phyloP scores from a whole-genome alignment of 352 stramenopile genomes.

The Phytophthora sp. region DNA sequence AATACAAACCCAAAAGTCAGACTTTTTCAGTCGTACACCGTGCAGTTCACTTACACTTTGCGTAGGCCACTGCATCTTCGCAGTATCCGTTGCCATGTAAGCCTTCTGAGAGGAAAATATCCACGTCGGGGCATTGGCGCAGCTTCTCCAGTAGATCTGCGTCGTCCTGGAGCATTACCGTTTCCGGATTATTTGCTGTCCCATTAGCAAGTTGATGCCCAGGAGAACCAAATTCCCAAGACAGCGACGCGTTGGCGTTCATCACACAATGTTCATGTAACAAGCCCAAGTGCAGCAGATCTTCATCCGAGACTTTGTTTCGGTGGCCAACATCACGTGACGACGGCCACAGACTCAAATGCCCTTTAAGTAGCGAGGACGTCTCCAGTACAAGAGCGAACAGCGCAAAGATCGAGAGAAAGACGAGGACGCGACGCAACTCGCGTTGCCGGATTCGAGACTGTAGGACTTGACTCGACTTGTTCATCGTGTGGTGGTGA shows the following conservation, averaged over 20 bases:
- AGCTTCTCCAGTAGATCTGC: slow-evolving; percentile 38
- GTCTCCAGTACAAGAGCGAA: slow-evolving; percentile 24
- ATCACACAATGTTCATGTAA: slow-evolving; percentile 39
- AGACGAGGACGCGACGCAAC: slow-evolving; percentile 24
- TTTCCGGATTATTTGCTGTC: slow-evolving; percentile 23
- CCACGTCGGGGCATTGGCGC: slow-evolving; percentile 48
- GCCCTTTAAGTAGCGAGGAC: slow-evolving; percentile 20
- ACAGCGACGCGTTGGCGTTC: slow-evolving; percentile 23
- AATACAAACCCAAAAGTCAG: too few species aligned
- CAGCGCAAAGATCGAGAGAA: slow-evolving; percentile 25
- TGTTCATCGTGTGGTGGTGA: slow-evolving; percentile 11
- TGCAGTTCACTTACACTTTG: slow-evolving; percentile 41
- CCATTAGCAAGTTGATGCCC: slow-evolving; percentile 32
- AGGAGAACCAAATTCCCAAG: slow-evolving; percentile 41
- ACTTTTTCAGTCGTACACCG: too few species aligned
- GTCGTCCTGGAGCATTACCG: slow-evolving; percentile 32
- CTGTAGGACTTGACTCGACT: neutral
- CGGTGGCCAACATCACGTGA: slow-evolving; percentile 15
- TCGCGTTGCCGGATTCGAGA: neutral
- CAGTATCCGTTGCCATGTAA: slow-evolving; percentile 63
- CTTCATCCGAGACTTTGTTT: slow-evolving; percentile 28
- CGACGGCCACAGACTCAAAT: neutral
- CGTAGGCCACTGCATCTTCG: slow-evolving; percentile 55
- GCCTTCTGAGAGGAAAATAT: slow-evolving; percentile 47
- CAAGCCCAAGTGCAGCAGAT: slow-evolving; percentile 42